Base-by-base conservation (phyloP, 352 stramenopile species). In the Nothophytophthora sp. region DNA sequence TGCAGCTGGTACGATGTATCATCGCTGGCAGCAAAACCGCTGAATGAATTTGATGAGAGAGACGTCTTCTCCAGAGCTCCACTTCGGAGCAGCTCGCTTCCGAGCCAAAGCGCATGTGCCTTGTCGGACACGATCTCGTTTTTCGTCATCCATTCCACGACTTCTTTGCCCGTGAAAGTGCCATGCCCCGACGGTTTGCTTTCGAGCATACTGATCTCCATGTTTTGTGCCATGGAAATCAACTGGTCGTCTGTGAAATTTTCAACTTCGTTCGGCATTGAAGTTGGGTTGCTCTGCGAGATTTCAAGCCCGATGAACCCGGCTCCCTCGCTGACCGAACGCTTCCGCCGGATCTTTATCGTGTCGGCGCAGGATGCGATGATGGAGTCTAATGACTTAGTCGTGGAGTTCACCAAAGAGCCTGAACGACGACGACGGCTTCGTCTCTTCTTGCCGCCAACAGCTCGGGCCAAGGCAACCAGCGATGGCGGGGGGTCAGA, bases 211-310 rank as follows among this genome's bases (percentile, higher is more conserved):
- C 66, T 86, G 13, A 76, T 61, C 46, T 88, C 74, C 50, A 93
- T 65, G 42, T 87, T 93, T 32, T 88, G 75, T 2, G 80, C 80
- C 60, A 93, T 89, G 6, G 80, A 79, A 34, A 85, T 73, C 42
- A 93, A 67, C 42, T 93, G 80, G 30, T 88, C 79, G 16, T 81
- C 60, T 10, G 80, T 87, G 24, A 90, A 90, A 28, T 87, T 90
- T 57, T 93, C 83, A 13, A 89, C 61, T 39, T 89, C 68, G 40
- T 72, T 87, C 6, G 65, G 70, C 33, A 82, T 50, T 12, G 57
- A 54, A 6, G 42, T 44, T 15, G 64, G 32, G 25, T 64, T 66
- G 22, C 58, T 62, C 27, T 67, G 43, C 5, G 60, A 59, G 6
- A 45, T 60, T 29, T 75, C 62, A 40, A 61, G 33, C 0, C 24